A percentile compares a stretch with the other conserved stretches of the same genome.
Evolutionary conservation across 2,329 filamentous ascomycete genomes (phyloP).

Genomic region (Colletotrichum somersetense): DNA sequence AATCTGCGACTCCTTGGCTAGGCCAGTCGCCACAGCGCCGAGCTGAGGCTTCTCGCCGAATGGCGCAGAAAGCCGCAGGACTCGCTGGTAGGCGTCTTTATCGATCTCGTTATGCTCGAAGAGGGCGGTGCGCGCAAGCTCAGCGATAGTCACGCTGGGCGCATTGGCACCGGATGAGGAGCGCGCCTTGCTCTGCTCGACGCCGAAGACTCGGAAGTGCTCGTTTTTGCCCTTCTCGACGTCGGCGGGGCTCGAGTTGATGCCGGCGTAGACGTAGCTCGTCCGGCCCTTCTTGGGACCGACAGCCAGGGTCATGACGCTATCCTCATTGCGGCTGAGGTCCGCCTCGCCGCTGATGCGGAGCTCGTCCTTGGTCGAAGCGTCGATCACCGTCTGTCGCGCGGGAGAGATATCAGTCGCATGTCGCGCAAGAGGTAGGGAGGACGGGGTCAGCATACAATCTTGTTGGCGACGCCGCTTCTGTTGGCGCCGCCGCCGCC

Average conservation of each 20-base stretch:
- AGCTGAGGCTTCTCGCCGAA: slow-evolving; percentile 64
- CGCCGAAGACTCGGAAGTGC: slow-evolving; percentile 82
- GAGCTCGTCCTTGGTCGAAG: slow-evolving; percentile 73
- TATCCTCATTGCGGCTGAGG: slow-evolving; percentile 88
- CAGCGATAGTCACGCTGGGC: slow-evolving; percentile 58
- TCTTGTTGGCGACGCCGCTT: slow-evolving; percentile 88
- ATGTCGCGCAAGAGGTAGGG: slow-evolving; percentile 9
- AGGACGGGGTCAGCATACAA: slow-evolving; percentile 65
- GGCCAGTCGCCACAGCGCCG: slow-evolving; percentile 82
- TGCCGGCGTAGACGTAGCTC: slow-evolving; percentile 77
- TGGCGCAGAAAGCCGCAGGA: slow-evolving; percentile 67
- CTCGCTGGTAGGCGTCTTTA: slow-evolving; percentile 68
- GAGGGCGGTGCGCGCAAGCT: slow-evolving; percentile 65
- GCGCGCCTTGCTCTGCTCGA: slow-evolving; percentile 59
- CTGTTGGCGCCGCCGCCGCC: slow-evolving; percentile 88
- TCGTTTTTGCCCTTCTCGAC: slow-evolving; percentile 83
- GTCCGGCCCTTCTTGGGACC: slow-evolving; percentile 62
- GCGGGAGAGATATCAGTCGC: slow-evolving; percentile 30
- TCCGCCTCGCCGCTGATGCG: slow-evolving; percentile 78
- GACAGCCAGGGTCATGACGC: slow-evolving; percentile 83
- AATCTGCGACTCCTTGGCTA: slow-evolving; percentile 82
- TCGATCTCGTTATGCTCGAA: slow-evolving; percentile 65
- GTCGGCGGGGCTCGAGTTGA: slow-evolving; percentile 83
- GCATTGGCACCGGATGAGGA: slow-evolving; percentile 48
- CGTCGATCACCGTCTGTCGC: slow-evolving; percentile 76